Conservation (phyloP, 345 rosid species). For the Syzygium jambos region DNA sequence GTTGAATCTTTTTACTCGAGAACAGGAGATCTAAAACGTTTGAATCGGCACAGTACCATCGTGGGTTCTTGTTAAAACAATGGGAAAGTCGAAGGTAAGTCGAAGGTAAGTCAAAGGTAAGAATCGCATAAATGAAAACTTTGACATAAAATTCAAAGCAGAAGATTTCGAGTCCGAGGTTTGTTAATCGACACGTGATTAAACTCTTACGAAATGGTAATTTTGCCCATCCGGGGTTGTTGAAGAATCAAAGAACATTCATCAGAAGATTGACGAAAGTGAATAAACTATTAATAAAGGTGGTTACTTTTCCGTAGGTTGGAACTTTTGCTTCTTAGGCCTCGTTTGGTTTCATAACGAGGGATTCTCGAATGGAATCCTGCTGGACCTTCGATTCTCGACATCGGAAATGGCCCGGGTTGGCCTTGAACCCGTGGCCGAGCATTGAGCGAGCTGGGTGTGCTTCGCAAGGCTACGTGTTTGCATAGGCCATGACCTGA, state of each 20-base stretch:
- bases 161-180: background rate
- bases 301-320: background rate
- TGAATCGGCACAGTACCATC: background rate
- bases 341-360: background rate
- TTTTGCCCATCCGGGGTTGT: background rate
- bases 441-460: background rate
- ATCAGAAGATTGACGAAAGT: background rate
- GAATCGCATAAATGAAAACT: background rate
- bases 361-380: background rate
- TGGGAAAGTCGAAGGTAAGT: background rate
- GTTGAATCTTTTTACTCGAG: background rate
- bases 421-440: background rate
- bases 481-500: background rate
- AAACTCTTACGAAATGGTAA: background rate
- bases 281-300: background rate
- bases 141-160: background rate
- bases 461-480: background rate
- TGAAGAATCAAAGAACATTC: background rate
- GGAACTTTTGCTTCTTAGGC: background rate
- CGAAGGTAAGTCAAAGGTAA: background rate
- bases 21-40: background rate
- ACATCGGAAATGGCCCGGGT: background rate
- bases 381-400: background rate
- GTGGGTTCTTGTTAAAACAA: background rate
- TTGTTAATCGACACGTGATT: background rate